phyloP scores from a whole-genome alignment of 2,329 filamentous ascomycete species.

The Phialophora verrucosa region DNA sequence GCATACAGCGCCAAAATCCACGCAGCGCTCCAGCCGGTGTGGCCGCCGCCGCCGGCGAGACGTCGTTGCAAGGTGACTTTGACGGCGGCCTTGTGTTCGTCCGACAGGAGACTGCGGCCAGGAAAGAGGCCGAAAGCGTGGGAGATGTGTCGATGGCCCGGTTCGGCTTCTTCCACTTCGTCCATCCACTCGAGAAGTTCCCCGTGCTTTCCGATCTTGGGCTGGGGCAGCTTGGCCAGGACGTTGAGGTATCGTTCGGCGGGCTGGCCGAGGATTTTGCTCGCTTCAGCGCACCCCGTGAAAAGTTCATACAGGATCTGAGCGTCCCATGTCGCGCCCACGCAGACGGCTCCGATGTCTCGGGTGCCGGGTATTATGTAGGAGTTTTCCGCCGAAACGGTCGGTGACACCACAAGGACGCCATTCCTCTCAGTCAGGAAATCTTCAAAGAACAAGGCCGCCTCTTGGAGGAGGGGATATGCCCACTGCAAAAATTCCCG shows the following conservation, averaged over 20 bases:
- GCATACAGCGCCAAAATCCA: constrained; percentile 59
- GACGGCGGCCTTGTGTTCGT: constrained; percentile 45
- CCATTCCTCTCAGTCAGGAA: constrained; percentile 40
- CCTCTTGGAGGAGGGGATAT: constrained; percentile 41
- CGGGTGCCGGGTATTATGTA: constrained; percentile 37
- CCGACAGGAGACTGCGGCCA: constrained; percentile 37
- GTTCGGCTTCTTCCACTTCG: constrained; percentile 45
- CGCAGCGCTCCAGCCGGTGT: constrained; percentile 60
- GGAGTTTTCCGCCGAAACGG: constrained; percentile 43
- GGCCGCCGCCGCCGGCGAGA: constrained; percentile 52
- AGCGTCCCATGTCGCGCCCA: constrained; percentile 55
- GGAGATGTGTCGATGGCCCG: constrained; percentile 59
- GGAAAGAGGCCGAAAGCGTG: constrained; percentile 59
- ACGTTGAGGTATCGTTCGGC: constrained; percentile 22
- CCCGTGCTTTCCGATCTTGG: constrained; percentile 31
- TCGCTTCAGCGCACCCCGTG: constrained; percentile 41
- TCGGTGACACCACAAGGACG: constrained; percentile 40
- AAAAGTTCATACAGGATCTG: constrained; percentile 52
- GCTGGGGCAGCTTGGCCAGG: constrained; percentile 7
- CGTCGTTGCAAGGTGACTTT: constrained; percentile 41
- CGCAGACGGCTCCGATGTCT: constrained; percentile 10
- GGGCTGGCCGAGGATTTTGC: constrained; percentile 31
- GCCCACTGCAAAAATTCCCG: constrained; percentile 36
- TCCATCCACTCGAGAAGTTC: constrained; percentile 45
- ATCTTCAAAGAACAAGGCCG: constrained; percentile 43